phyloP scores from a whole-genome alignment of 2,329 filamentous ascomycete genomes.

The Claviceps sp. region DNA sequence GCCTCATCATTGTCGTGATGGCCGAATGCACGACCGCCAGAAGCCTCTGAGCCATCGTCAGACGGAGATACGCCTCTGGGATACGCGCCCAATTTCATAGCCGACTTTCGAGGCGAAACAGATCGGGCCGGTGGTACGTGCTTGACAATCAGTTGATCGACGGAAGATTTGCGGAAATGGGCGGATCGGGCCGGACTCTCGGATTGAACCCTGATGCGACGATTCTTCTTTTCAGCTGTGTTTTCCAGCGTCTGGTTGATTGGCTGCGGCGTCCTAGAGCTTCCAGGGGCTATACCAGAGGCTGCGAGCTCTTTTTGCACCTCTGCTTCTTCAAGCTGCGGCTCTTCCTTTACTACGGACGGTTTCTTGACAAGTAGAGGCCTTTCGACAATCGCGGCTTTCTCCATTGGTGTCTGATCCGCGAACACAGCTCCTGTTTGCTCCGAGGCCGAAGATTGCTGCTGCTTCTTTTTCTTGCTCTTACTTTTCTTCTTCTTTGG shows the following conservation, averaged over 20 bases:
- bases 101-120: constrained; percentile 64
- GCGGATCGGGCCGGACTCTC: constrained; percentile 54
- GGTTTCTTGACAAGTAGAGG: constrained; percentile 23
- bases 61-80: constrained; percentile 38
- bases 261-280: not conserved
- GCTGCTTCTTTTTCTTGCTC: constrained; percentile 7
- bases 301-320: constrained; percentile 9
- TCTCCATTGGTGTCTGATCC: not conserved
- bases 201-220: constrained; percentile 28
- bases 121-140: constrained; percentile 60
- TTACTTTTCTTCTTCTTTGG: constrained; percentile 8
- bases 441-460: not conserved
- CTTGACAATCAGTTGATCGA: constrained; percentile 41
- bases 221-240: constrained; percentile 7
- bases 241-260: not conserved
- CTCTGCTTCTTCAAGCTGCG: constrained; percentile 25
- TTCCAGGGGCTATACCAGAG: constrained; percentile 19
- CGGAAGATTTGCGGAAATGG: constrained; percentile 45
- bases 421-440: not conserved
- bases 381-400: not conserved
- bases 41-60: constrained; percentile 33
- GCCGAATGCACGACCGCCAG: constrained; percentile 14
- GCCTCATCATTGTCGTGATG: constrained; percentile 23
- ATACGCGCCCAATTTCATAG: constrained; percentile 50
- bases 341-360: constrained; percentile 32